Conservation (phyloP, 2,329 filamentous ascomycete species). For the Monilinia vaccinii-corymbosi region DNA sequence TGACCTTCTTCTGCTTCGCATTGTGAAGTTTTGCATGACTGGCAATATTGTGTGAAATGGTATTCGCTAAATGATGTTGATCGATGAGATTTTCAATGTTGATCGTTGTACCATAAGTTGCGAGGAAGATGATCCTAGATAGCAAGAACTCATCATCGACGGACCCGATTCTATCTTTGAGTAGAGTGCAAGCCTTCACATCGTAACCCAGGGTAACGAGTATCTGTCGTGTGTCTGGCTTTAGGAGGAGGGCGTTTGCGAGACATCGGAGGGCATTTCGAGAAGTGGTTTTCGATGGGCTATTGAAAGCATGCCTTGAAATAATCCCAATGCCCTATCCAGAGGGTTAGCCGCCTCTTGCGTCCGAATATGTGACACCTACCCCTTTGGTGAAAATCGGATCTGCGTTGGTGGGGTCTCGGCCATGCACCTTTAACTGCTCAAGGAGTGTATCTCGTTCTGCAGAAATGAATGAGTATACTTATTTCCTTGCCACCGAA, state of each 20-base stretch:
- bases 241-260: slow-evolving; percentile 73
- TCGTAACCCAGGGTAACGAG: slow-evolving; percentile 64
- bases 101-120: slow-evolving; percentile 67
- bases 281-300: slow-evolving; percentile 51
- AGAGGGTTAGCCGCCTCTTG: slow-evolving; percentile 14
- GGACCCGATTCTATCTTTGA: slow-evolving; percentile 54
- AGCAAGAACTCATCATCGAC: slow-evolving; percentile 80
- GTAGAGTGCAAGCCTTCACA: slow-evolving; percentile 56
- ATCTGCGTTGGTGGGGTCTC: slow-evolving; percentile 61
- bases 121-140: slow-evolving; percentile 70
- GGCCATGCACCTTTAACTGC: slow-evolving; percentile 70
- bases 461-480: slow-evolving; percentile 29
- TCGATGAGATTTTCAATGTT: slow-evolving; percentile 57
- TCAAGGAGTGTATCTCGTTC: slow-evolving; percentile 55
- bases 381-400: slow-evolving; percentile 79
- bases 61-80: slow-evolving; percentile 56
- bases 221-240: slow-evolving; percentile 57
- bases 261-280: slow-evolving; percentile 73
- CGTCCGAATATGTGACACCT: slow-evolving; percentile 24
- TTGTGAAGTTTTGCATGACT: slow-evolving; percentile 55
- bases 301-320: slow-evolving; percentile 63
- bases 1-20: slow-evolving; percentile 23
- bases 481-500: neutral
- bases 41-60: slow-evolving; percentile 58
- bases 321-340: slow-evolving; percentile 65